Conservation (phyloP, 108 stramenopile genomes). For the Pseudonitzschia delicatissima region DNA sequence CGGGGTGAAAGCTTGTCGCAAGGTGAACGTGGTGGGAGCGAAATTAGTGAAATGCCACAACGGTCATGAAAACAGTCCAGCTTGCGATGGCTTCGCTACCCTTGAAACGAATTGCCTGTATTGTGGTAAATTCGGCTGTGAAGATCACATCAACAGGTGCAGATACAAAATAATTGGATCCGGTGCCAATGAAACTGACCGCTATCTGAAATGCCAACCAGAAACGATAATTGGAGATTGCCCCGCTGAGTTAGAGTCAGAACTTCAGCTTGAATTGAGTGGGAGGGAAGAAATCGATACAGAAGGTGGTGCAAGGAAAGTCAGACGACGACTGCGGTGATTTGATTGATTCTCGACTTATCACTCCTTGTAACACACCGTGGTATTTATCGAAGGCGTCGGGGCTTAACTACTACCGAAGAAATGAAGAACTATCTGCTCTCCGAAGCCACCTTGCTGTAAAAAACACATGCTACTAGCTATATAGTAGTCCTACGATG, state of each 20-base stretch:
- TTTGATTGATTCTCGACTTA: no score
- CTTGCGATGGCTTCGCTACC: neutral
- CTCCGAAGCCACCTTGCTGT: no score
- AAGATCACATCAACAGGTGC: neutral
- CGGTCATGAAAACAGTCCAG: neutral
- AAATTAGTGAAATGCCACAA: conserved; percentile 1
- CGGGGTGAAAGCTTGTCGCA: neutral
- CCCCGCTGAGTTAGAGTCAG: neutral
- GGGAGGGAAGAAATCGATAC: neutral
- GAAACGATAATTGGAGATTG: neutral
- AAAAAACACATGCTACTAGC: no score
- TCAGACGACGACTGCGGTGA: no score
- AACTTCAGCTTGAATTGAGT: neutral
- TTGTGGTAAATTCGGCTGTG: neutral
- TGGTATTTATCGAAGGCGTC: no score
- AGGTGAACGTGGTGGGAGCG: neutral
- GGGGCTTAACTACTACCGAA: no score
- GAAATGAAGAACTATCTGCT: no score
- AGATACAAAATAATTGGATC: neutral
- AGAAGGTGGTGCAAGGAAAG: neutral
- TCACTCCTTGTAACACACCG: no score
- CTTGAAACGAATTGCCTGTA: neutral
- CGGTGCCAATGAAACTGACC: neutral
- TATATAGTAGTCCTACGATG: no score
- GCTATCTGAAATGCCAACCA: neutral